phyloP scores from a whole-genome alignment of 352 stramenopile genomes.

The Pythium chondricola region DNA sequence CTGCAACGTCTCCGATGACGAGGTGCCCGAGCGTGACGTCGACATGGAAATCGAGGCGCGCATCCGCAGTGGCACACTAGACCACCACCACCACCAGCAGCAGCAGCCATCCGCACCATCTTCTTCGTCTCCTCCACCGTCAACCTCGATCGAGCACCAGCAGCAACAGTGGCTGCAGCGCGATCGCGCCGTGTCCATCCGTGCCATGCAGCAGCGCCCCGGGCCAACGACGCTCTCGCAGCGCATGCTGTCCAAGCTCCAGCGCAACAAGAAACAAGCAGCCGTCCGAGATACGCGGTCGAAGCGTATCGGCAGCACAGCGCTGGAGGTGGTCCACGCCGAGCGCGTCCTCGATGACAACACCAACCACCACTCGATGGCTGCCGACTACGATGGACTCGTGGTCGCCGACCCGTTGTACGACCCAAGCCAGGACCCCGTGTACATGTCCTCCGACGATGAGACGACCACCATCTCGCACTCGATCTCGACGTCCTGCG shows the following conservation, averaged over 20 bases:
- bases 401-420: constrained; percentile 15
- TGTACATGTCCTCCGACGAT: constrained; percentile 17
- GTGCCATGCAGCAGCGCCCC: constrained; percentile 7
- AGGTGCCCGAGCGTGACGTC: constrained; percentile 60
- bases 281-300: constrained; percentile 5
- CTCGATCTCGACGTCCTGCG: constrained; percentile 14
- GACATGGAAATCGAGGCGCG: constrained; percentile 68
- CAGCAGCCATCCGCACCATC: not conserved
- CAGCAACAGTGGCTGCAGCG: not conserved
- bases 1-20: constrained; percentile 53
- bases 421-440: constrained; percentile 11
- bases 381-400: constrained; percentile 11
- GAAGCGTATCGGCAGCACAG: constrained; percentile 12
- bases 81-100: constrained; percentile 12
- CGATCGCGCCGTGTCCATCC: constrained; percentile 1
- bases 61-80: constrained; percentile 24
- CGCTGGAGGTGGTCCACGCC: constrained; percentile 13
- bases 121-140: not conserved
- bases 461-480: not conserved
- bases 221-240: constrained; percentile 43
- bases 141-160: not conserved
- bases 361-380: constrained; percentile 7
- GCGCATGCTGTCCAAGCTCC: constrained; percentile 51
- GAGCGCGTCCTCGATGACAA: constrained; percentile 3
- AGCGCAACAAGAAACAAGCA: constrained; percentile 24